A percentile compares a stretch with the other conserved stretches of the same genome.
Conservation (phyloP, 2,329 filamentous ascomycete genomes). For the Calonectria montana region DNA sequence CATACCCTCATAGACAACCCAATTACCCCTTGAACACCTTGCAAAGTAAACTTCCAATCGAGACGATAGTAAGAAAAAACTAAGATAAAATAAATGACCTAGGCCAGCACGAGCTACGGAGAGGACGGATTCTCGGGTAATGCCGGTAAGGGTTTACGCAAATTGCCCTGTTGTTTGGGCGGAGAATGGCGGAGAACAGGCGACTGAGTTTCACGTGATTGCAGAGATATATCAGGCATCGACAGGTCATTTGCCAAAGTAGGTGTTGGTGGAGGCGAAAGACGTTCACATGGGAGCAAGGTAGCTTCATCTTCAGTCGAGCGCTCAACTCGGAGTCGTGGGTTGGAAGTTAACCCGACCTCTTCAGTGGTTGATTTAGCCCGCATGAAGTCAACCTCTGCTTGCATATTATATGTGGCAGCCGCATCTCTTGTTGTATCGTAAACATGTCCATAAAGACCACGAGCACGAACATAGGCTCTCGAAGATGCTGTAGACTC, state of each 20-base stretch:
- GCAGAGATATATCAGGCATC: conserved; percentile 20
- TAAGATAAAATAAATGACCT: neutral
- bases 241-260: conserved; percentile 28
- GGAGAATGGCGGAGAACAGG: conserved; percentile 28
- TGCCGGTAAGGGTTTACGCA: conserved; percentile 57
- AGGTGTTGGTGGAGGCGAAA: conserved; percentile 44
- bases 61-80: neutral
- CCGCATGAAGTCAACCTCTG: conserved; percentile 25
- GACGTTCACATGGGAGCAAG: conserved; percentile 34
- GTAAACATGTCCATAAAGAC: conserved; percentile 29
- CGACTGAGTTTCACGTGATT: conserved; percentile 26
- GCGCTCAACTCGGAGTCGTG: conserved; percentile 17
- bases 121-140: conserved; percentile 52
- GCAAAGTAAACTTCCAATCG: neutral
- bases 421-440: conserved; percentile 9
- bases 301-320: conserved; percentile 23
- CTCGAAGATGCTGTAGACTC: conserved; percentile 32
- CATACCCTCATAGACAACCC: neutral
- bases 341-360: neutral
- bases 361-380: neutral
- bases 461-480: conserved; percentile 25
- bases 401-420: conserved; percentile 17
- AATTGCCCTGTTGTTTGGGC: conserved; percentile 36
- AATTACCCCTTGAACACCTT: neutral
- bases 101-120: conserved; percentile 18